A percentile compares a stretch with the other conserved stretches of the same genome.
Conservation (phyloP, 2,329 filamentous ascomycete species). For the Helicocarpus griseus region DNA sequence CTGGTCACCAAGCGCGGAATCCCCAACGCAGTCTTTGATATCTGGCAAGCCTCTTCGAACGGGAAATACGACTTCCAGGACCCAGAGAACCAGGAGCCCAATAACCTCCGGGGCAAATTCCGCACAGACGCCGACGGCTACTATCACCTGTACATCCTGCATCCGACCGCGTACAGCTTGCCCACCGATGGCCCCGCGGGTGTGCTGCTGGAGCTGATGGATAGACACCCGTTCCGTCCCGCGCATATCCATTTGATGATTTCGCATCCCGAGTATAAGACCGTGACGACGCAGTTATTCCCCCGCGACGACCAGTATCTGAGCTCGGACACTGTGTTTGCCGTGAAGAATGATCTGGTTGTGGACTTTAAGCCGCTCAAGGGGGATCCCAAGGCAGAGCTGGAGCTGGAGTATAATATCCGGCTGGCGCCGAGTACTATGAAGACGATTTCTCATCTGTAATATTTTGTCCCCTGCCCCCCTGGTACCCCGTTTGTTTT, state of each 20-base stretch:
- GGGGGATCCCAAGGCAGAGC: constrained; percentile 42
- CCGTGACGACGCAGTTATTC: constrained; percentile 50
- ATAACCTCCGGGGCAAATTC: constrained; percentile 72
- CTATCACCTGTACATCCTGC: constrained; percentile 65
- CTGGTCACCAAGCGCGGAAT: constrained; percentile 58
- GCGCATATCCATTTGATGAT: constrained; percentile 53
- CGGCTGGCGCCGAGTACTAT: constrained; percentile 38
- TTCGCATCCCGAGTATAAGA: constrained; percentile 47
- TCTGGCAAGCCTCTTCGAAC: constrained; percentile 69
- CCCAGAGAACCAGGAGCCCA: constrained; percentile 57
- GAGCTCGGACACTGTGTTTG: constrained; percentile 50
- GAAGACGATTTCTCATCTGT: constrained; percentile 1
- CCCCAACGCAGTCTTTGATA: constrained; percentile 59
- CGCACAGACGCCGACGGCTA: constrained; percentile 58
- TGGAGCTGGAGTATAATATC: constrained; percentile 56
- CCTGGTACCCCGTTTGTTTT: too few species aligned
- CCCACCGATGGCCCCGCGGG: constrained; percentile 54
- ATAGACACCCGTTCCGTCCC: constrained; percentile 52
- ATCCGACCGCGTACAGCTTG: constrained; percentile 64
- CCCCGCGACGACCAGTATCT: constrained; percentile 50
- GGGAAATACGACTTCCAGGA: constrained; percentile 71
- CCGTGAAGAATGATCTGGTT: constrained; percentile 52
- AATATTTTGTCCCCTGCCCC: neutral
- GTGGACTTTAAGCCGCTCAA: constrained; percentile 47
- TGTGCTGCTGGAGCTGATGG: constrained; percentile 43